phyloP scores from a whole-genome alignment of 2,329 filamentous ascomycete genomes.

The Fusarium chaquense region DNA sequence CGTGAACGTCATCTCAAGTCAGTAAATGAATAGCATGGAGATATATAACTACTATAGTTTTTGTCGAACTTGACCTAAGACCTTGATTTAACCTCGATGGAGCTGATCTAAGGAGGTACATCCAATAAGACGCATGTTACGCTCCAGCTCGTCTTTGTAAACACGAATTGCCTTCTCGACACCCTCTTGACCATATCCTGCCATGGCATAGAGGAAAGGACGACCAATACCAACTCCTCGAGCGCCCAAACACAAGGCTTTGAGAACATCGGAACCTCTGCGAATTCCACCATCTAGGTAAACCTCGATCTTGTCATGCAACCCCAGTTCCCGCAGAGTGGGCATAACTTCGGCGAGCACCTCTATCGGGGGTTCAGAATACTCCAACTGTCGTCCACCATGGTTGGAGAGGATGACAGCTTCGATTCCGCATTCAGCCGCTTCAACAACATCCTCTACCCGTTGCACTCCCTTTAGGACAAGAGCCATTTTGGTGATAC shows the following conservation, averaged over 20 bases:
- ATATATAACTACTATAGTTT: not conserved
- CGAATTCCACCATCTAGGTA: slow-evolving; percentile 91
- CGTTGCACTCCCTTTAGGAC: slow-evolving; percentile 95
- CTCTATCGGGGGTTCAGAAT: slow-evolving; percentile 86
- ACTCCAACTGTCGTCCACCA: slow-evolving; percentile 92
- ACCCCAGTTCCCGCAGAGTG: slow-evolving; percentile 76
- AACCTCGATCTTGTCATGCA: slow-evolving; percentile 82
- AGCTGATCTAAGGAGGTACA: slow-evolving; percentile 79
- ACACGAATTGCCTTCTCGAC: slow-evolving; percentile 94
- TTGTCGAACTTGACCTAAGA: not conserved
- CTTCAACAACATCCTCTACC: slow-evolving; percentile 90
- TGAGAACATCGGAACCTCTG: slow-evolving; percentile 90
- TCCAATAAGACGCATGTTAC: slow-evolving; percentile 96
- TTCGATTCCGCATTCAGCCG: slow-evolving; percentile 81
- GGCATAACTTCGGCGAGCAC: slow-evolving; percentile 93
- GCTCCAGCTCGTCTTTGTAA: slow-evolving; percentile 95
- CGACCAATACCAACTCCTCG: slow-evolving; percentile 92
- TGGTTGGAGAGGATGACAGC: slow-evolving; percentile 96
- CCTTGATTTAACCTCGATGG: slow-evolving; percentile 9
- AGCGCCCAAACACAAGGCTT: slow-evolving; percentile 91
- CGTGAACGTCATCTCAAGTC: not conserved
- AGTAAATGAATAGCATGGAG: not conserved
- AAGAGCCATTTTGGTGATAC: slow-evolving; percentile 91
- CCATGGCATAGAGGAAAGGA: slow-evolving; percentile 96
- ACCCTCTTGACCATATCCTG: slow-evolving; percentile 84